A percentile compares a stretch with the other conserved stretches of the same genome.
These are phyloP conservation scores for Pythium folliculosum DNA, from an alignment of 352 stramenopile genomes.

Conservation along the genomic window DNA sequence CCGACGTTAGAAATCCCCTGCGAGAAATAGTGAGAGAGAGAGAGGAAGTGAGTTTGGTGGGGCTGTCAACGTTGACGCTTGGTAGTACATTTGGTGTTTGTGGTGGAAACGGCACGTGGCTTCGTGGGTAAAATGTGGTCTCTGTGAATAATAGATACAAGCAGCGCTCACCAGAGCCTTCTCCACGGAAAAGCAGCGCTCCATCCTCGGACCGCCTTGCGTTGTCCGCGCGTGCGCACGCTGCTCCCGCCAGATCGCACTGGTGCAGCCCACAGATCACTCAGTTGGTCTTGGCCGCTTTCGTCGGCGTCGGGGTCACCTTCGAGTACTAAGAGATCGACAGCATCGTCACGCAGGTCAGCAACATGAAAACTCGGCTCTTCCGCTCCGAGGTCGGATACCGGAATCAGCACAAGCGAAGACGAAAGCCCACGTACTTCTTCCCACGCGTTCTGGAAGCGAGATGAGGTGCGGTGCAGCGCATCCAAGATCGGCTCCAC, in stretches of 20 bases:
- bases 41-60: neutral
- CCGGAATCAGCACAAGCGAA: conserved; percentile 27
- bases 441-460: conserved; percentile 32
- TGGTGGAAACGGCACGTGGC: neutral
- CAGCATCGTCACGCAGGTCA: conserved; percentile 28
- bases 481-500: conserved; percentile 29
- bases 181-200: conserved; percentile 21
- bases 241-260: conserved; percentile 10
- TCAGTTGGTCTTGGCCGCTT: conserved; percentile 16
- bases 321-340: conserved; percentile 35
- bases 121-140: conserved; percentile 16
- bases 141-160: conserved; percentile 22
- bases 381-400: conserved; percentile 17
- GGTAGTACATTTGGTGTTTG: neutral
- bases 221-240: conserved; percentile 25
- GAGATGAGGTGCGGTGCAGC: conserved; percentile 27
- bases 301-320: conserved; percentile 21
- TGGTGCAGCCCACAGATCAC: conserved; percentile 7
- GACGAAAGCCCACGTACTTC: conserved; percentile 37
- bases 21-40: too few relatives aligned
- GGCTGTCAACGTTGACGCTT: neutral
- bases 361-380: conserved; percentile 21
- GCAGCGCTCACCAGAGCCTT: conserved; percentile 26
- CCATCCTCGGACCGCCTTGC: conserved; percentile 9
- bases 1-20: too few relatives aligned